phyloP scores from a whole-genome alignment of 148 eudicot species.

The Euryodendron excelsum region DNA sequence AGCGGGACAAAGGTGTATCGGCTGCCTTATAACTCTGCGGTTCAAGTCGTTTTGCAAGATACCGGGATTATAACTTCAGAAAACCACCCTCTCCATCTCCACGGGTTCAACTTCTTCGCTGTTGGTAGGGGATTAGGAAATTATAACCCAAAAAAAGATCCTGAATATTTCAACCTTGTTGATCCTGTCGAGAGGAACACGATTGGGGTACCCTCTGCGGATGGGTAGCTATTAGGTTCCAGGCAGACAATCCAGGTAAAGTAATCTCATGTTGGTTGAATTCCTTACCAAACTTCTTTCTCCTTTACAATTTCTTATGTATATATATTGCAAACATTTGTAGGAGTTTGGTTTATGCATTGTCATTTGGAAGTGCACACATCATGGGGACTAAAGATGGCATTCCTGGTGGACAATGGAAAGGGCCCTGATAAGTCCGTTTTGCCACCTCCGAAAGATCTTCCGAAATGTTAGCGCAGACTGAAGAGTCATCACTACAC shows the following conservation, averaged over 20 bases:
- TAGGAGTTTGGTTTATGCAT: constrained; percentile 55
- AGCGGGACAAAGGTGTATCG: constrained; percentile 44
- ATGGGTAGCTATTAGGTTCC: constrained; percentile 50
- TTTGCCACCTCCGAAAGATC: constrained; percentile 49
- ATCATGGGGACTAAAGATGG: constrained; percentile 53
- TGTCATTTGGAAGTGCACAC: constrained; percentile 51
- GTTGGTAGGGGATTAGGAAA: constrained; percentile 43
- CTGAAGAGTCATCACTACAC: too few species aligned
- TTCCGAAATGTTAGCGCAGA: constrained; percentile 38
- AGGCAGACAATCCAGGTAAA: constrained; percentile 57
- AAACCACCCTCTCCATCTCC: constrained; percentile 55
- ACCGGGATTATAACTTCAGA: constrained; percentile 38
- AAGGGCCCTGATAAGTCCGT: constrained; percentile 46
- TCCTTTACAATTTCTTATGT: too few species aligned
- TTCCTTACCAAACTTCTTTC: too few species aligned
- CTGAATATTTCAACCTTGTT: constrained; percentile 45
- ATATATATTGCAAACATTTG: neutral
- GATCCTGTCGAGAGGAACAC: constrained; percentile 63
- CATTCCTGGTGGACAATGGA: constrained; percentile 48
- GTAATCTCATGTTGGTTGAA: too few species aligned
- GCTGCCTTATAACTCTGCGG: constrained; percentile 41
- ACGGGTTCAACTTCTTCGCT: constrained; percentile 48
- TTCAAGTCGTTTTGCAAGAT: constrained; percentile 40
- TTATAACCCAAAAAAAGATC: constrained; percentile 35
- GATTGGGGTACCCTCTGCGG: constrained; percentile 54